Evolutionary conservation across 345 rosid genomes (phyloP).

Genomic region (Eutrema japonicum): DNA sequence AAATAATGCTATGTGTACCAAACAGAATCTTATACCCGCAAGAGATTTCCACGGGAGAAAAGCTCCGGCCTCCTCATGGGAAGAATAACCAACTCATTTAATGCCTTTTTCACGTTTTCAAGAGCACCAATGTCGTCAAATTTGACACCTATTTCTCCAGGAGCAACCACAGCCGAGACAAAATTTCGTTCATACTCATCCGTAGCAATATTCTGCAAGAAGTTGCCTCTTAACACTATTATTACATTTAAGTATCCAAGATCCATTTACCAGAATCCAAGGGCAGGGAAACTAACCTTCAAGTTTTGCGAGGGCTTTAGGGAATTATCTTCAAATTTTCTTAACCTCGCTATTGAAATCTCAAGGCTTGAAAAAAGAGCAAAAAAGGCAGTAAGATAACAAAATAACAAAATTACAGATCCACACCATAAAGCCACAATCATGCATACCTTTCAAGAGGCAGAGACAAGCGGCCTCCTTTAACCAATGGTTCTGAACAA

Average conservation of each 20-base stretch:
- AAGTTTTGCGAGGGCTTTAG: conserved; percentile 69
- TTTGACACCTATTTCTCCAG: conserved; percentile 88
- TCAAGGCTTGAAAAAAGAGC: conserved; percentile 69
- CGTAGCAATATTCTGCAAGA: conserved; percentile 74
- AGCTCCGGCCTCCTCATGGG: conserved; percentile 98
- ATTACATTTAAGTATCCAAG: conserved; percentile 19
- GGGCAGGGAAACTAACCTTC: conserved; percentile 55
- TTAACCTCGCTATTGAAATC: conserved; percentile 73
- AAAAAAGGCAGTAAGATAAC: conserved; percentile 33
- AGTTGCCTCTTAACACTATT: conserved; percentile 36
- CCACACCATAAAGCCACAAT: conserved; percentile 26
- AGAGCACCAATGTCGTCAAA: conserved; percentile 96
- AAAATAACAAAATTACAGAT: conserved; percentile 21
- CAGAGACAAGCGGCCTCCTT: conserved; percentile 69
- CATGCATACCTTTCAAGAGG: conserved; percentile 74
- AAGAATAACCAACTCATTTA: conserved; percentile 96
- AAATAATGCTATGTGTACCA: background rate
- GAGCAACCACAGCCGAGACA: conserved; percentile 87
- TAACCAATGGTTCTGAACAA: conserved; percentile 63
- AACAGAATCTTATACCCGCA: conserved; percentile 61
- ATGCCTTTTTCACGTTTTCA: conserved; percentile 87
- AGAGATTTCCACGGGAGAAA: conserved; percentile 83
- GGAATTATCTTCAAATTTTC: conserved; percentile 65
- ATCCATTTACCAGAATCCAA: conserved; percentile 16
- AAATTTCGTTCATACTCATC: conserved; percentile 88